phyloP scores from a whole-genome alignment of 2,329 filamentous ascomycete genomes.

The Eurotiales sp. region DNA sequence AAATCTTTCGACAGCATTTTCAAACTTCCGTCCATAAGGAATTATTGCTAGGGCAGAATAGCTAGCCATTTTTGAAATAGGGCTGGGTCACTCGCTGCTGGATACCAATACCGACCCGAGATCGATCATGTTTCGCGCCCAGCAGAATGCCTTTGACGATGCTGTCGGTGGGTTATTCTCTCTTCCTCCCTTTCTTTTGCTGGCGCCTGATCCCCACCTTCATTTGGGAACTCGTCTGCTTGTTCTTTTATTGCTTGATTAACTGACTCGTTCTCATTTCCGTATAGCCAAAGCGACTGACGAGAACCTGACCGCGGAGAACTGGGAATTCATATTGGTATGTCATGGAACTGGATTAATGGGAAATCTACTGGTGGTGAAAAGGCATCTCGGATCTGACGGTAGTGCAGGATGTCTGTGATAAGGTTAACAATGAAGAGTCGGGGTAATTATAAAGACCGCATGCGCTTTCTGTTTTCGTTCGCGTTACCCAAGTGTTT shows the following conservation, averaged over 20 bases:
- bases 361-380: background rate
- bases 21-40: no score
- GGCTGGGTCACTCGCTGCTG: constrained; percentile 1
- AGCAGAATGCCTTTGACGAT: constrained; percentile 68
- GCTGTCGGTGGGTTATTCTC: constrained; percentile 55
- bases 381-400: background rate
- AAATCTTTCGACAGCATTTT: no score
- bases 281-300: constrained; percentile 76
- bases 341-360: constrained; percentile 17
- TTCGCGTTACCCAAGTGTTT: background rate
- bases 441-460: constrained; percentile 35
- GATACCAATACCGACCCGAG: constrained; percentile 15
- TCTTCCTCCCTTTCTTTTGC: background rate
- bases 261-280: background rate
- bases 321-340: constrained; percentile 68
- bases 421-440: constrained; percentile 53
- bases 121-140: constrained; percentile 54
- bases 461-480: background rate
- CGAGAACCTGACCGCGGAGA: constrained; percentile 89
- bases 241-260: background rate
- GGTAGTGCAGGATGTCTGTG: constrained; percentile 55
- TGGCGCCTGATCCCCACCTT: no score
- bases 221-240: no score
- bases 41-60: background rate
- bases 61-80: background rate